Conservation (phyloP, 2,329 filamentous ascomycete species). For the Epichloe gansuensis region DNA sequence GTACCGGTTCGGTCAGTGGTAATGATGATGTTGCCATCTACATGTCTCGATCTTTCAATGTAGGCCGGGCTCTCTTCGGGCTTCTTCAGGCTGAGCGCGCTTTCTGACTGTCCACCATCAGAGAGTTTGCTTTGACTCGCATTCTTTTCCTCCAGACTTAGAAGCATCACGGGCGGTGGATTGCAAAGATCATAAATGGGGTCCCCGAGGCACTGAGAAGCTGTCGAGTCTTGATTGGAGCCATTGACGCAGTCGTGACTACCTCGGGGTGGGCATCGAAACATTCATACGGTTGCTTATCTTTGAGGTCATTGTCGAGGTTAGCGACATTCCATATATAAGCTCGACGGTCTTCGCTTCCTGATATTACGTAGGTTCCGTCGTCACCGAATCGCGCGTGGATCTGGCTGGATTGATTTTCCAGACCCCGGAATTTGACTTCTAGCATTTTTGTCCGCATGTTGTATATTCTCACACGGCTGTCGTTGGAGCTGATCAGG, state of each 20-base stretch:
- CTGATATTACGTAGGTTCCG: constrained; percentile 74
- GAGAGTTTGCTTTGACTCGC: constrained; percentile 29
- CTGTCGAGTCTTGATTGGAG: constrained; percentile 65
- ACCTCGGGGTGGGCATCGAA: constrained; percentile 86
- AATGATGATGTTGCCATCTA: constrained; percentile 78
- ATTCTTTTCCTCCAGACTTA: constrained; percentile 55
- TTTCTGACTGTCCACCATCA: constrained; percentile 23
- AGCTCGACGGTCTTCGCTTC: constrained; percentile 79
- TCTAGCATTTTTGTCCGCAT: constrained; percentile 75
- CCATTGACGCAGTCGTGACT: constrained; percentile 80
- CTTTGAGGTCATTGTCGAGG: constrained; percentile 51
- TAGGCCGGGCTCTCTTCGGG: constrained; percentile 67
- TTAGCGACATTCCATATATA: constrained; percentile 66
- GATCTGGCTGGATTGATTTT: constrained; percentile 84
- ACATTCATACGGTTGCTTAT: constrained; percentile 73
- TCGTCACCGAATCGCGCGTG: constrained; percentile 82
- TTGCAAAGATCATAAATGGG: constrained; percentile 96
- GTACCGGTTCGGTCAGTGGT: constrained; percentile 79
- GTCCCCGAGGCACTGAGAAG: constrained; percentile 69
- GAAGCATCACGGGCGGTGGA: constrained; percentile 74
- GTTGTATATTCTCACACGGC: constrained; percentile 80
- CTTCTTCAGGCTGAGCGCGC: constrained; percentile 23
- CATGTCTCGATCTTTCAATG: constrained; percentile 61
- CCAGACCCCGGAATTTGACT: constrained; percentile 81
- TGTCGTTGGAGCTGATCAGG: constrained; percentile 90